Conservation (phyloP, 495 filamentous ascomycete genomes). For the Parachaetomium inaequale region DNA sequence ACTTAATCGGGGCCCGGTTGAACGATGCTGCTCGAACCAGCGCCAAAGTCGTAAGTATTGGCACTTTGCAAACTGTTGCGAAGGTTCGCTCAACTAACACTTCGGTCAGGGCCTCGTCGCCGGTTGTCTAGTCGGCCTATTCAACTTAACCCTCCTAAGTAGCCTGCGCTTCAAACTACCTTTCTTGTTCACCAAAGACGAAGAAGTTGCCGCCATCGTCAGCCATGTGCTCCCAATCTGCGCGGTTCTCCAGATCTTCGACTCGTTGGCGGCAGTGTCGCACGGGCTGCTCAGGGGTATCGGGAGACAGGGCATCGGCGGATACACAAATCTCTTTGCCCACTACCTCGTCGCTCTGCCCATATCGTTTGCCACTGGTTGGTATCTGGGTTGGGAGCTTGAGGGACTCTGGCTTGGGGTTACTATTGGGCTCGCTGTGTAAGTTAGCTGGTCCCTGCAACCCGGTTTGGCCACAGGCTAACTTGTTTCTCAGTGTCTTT, state of each 20-base stretch:
- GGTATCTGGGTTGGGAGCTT: constrained; percentile 68
- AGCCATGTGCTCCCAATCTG: constrained; percentile 70
- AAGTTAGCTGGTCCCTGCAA: too few species aligned
- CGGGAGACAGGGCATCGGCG: constrained; percentile 81
- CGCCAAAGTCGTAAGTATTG: constrained; percentile 58
- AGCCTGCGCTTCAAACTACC: constrained; percentile 66
- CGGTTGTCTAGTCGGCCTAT: constrained; percentile 64
- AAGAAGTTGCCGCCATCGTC: constrained; percentile 72
- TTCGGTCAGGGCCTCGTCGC: constrained; percentile 57
- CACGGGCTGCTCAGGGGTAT: constrained; percentile 82
- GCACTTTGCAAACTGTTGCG: background rate
- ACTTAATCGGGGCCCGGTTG: constrained; percentile 63
- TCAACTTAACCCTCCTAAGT: constrained; percentile 68
- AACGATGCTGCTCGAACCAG: constrained; percentile 66
- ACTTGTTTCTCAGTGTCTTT: too few species aligned
- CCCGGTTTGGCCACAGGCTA: too few species aligned
- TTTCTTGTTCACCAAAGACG: constrained; percentile 72
- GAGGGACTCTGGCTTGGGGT: constrained; percentile 78
- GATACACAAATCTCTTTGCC: constrained; percentile 76
- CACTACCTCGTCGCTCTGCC: constrained; percentile 87
- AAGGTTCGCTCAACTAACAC: too few species aligned
- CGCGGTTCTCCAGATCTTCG: constrained; percentile 84
- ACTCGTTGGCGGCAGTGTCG: constrained; percentile 69
- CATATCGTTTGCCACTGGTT: constrained; percentile 72
- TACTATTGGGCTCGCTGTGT: constrained; percentile 66